Evolutionary conservation across 176 grass and related monocot species (phyloP).

Genomic region (Aechmea fasciata): DNA sequence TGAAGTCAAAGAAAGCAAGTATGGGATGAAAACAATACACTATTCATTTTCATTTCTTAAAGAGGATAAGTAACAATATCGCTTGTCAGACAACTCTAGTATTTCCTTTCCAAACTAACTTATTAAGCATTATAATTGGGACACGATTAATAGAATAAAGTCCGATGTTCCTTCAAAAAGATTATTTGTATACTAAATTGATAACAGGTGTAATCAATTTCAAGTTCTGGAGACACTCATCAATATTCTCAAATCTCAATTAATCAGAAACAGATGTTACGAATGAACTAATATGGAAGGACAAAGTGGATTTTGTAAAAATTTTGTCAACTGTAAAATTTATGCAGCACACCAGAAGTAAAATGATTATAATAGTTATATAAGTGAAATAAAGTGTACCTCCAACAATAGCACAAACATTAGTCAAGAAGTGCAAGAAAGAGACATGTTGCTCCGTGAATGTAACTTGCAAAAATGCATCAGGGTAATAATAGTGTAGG

Average conservation of each 20-base stretch:
- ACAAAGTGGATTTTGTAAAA: background rate
- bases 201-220: background rate
- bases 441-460: constrained; percentile 59
- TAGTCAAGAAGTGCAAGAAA: constrained; percentile 95
- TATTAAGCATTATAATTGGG: background rate
- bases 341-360: background rate
- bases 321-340: background rate
- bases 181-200: background rate
- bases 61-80: background rate
- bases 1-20: background rate
- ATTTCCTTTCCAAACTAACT: background rate
- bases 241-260: no score
- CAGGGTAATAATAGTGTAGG: background rate
- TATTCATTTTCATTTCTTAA: background rate
- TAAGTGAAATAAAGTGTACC: constrained; percentile 39
- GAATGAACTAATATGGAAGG: no score
- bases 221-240: background rate
- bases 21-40: background rate
- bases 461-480: constrained; percentile 51
- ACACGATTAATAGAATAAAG: background rate
- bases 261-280: no score
- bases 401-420: constrained; percentile 99
- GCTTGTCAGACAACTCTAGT: background rate
- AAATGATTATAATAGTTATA: constrained; percentile 7
- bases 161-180: background rate